These are phyloP conservation scores for Dipteronia dyeriana DNA, from an alignment of 345 rosid genomes.

Conservation along the genomic window DNA sequence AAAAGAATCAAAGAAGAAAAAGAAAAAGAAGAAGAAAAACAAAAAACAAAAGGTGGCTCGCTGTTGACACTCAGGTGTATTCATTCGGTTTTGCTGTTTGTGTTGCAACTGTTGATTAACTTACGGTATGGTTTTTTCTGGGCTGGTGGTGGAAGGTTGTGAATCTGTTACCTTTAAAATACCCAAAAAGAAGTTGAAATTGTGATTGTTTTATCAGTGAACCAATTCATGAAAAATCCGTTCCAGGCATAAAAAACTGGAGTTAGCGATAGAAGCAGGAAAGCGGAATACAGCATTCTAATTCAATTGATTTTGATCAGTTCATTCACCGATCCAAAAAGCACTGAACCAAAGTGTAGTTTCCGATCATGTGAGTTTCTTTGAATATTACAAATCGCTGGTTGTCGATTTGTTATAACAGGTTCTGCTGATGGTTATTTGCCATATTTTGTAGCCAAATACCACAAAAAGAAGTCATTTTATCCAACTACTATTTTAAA, in stretches of 20 bases:
- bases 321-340: background rate
- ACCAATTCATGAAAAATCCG: background rate
- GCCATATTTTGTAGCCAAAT: background rate
- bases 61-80: background rate
- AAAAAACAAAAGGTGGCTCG: slow-evolving; percentile 47
- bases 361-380: background rate
- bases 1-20: slow-evolving; percentile 43
- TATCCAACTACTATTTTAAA: too few relatives aligned
- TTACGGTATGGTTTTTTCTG: slow-evolving; percentile 14
- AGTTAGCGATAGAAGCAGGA: background rate
- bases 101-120: slow-evolving; percentile 20
- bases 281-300: background rate
- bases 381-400: background rate
- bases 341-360: background rate
- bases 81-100: slow-evolving; percentile 20
- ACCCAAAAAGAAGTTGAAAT: slow-evolving; percentile 45
- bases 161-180: slow-evolving; percentile 29
- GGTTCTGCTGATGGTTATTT: background rate
- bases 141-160: slow-evolving; percentile 33
- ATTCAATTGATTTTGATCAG: background rate
- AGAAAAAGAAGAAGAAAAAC: slow-evolving; percentile 39
- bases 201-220: background rate
- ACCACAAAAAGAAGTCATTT: too few relatives aligned
- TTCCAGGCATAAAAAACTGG: background rate
- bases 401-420: background rate